A percentile compares a stretch with the other conserved stretches of the same genome.
phyloP scores from a whole-genome alignment of 192 early-diverging fungal genomes.

The Podila clonocystis region DNA sequence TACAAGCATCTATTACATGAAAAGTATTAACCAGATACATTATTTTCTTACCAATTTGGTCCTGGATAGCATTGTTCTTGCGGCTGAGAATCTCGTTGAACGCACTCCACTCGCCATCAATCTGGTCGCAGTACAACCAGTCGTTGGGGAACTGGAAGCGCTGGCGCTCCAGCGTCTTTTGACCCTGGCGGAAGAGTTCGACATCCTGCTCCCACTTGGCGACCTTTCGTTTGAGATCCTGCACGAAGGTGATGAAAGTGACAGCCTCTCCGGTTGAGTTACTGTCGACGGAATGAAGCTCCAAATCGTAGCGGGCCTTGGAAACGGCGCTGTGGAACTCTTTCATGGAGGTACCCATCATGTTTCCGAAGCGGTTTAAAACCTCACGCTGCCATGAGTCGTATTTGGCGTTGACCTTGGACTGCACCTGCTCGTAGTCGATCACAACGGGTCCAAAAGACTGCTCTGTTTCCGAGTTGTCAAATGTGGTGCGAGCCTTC shows the following conservation, averaged over 20 bases:
- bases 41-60: constrained; percentile 80
- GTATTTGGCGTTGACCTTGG: constrained; percentile 97
- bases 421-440: constrained; percentile 98
- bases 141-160: constrained; percentile 94
- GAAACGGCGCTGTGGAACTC: constrained; percentile 80
- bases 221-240: constrained; percentile 90
- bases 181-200: constrained; percentile 88
- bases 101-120: constrained; percentile 97
- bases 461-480: constrained; percentile 92
- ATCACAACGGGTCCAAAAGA: constrained; percentile 87
- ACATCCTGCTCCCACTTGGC: constrained; percentile 83
- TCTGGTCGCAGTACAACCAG: constrained; percentile 95
- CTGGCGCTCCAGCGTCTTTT: constrained; percentile 93
- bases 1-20: too few species aligned
- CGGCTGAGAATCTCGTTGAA: constrained; percentile 93
- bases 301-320: constrained; percentile 84
- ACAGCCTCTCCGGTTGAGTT: constrained; percentile 92
- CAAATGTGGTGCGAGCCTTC: constrained; percentile 93
- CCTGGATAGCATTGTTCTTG: constrained; percentile 93
- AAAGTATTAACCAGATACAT: too few species aligned
- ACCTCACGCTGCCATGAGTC: constrained; percentile 98
- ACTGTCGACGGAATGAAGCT: constrained; percentile 86
- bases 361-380: constrained; percentile 87
- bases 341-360: constrained; percentile 83
- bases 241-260: constrained; percentile 93